Base-by-base conservation (phyloP, 106 monocot species). In the Dioscorea alata region DNA sequence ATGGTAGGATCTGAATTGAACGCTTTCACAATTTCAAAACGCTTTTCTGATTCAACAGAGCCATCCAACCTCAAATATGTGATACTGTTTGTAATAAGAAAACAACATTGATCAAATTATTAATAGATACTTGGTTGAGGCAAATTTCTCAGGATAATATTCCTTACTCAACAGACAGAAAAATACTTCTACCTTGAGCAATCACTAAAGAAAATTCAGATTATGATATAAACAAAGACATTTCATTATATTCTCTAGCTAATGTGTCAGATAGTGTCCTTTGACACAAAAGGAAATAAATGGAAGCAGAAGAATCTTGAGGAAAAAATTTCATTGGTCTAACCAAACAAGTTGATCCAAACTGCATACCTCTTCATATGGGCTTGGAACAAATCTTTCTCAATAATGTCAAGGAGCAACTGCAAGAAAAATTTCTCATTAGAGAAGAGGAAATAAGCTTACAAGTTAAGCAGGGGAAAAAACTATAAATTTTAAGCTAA, bases 1-100 rank as follows among this genome's bases (percentile, higher is more conserved):
- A 97, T 97, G 49, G 96, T 97, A 57, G 96, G 96, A 83, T 97
- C 96, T 59, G 96, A 97, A 64, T 97, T 97, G 71, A 97, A 97
- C 48, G 84, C 74, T 69, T 97, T 97, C 34, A 97, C 96, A 76
- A 97, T 89, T 3, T 97, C 96, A 84, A 92, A 97, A 63, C 96
- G 86, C 64, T 83, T 91, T 71, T 81, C 86, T 51, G 92, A 82
- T 75, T 89, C 92, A 75, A 97, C 86, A 68, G 92, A 86, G 20
- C 96, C 96, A 84, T 97, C 96, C 25, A 97, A 61, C 73, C 96
- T 78, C 74, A 97, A 71, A 69, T 97, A 97, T 32, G 89, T 89
- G 25, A 97, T 80, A 73, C 96, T 97, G 88, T 33, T 49, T 58
- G 20, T 16, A 65, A 25, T 8, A 50, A 49, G 6, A 42, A 42